phyloP scores from a whole-genome alignment of 1,284 basidiomycete species.

The Austropuccinia psidii region DNA sequence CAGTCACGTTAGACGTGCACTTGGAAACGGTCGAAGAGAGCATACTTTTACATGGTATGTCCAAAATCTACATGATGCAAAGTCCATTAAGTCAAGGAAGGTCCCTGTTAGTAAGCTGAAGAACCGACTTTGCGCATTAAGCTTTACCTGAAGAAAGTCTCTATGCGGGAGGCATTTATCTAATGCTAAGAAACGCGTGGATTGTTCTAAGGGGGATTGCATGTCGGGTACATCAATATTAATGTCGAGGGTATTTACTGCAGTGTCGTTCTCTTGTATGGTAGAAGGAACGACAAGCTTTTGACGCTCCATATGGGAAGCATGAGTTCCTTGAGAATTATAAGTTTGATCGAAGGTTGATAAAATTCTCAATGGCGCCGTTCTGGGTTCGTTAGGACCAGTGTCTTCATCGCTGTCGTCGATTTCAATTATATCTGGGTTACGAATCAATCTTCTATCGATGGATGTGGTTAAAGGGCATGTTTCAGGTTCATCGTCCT shows the following conservation, averaged over 20 bases:
- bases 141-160: conserved; percentile 71
- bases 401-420: conserved; percentile 20
- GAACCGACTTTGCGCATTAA: too few species aligned
- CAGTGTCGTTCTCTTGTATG: too few species aligned
- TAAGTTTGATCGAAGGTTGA: too few species aligned
- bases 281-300: not conserved
- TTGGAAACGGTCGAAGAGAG: too few species aligned
- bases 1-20: too few species aligned
- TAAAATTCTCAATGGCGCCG: not conserved
- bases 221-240: too few species aligned
- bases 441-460: too few species aligned
- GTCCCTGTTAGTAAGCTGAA: too few species aligned
- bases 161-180: conserved; percentile 81
- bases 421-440: conserved; percentile 39
- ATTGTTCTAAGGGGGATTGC: conserved; percentile 39
- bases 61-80: conserved; percentile 12
- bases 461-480: not conserved
- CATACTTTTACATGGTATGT: conserved; percentile 8
- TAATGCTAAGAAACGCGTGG: conserved; percentile 77
- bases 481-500: conserved; percentile 47
- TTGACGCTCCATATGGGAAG: conserved; percentile 36
- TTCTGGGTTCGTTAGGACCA: not conserved
- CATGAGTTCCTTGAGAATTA: conserved; percentile 48
- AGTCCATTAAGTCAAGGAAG: not conserved
- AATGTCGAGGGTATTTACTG: too few species aligned